Evolutionary conservation across 192 early-diverging fungal species (phyloP).

Genomic region (Coemansia furcata): DNA sequence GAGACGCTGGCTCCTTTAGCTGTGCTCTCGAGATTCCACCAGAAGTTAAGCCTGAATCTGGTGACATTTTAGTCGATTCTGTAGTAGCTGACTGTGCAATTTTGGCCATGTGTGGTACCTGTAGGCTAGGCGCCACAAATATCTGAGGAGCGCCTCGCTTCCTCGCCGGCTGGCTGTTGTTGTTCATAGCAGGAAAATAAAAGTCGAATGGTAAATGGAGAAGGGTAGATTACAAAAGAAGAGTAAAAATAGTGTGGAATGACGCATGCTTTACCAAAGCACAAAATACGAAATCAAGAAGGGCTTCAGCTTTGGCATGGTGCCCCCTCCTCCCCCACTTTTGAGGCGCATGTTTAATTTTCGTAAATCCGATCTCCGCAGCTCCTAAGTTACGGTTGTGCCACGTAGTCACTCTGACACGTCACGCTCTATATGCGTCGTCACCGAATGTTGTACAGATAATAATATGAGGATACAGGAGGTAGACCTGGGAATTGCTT

Average conservation of each 20-base stretch:
- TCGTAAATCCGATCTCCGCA: neutral
- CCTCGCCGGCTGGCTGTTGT: neutral
- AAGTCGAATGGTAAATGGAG: neutral
- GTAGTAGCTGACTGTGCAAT: constrained; percentile 3
- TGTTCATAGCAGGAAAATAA: neutral
- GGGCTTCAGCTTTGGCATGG: too few relatives aligned
- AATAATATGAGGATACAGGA: too few relatives aligned
- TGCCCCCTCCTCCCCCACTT: too few relatives aligned
- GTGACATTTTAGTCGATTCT: neutral
- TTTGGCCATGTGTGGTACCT: constrained; percentile 30
- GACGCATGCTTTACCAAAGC: too few relatives aligned
- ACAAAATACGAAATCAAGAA: neutral
- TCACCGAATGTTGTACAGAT: too few relatives aligned
- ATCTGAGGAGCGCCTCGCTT: constrained; percentile 23
- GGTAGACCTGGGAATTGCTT: too few relatives aligned
- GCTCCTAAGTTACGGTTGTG: neutral
- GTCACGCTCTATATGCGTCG: too few relatives aligned
- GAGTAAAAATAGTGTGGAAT: too few relatives aligned
- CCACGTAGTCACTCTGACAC: too few relatives aligned
- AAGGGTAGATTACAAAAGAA: neutral
- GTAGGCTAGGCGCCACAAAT: constrained; percentile 11
- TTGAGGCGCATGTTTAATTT: neutral
- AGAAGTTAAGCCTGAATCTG: neutral
- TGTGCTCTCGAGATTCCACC: constrained; percentile 31
- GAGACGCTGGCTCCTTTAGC: constrained; percentile 4